These are phyloP conservation scores for Sphaerostilbella broomeana DNA, from an alignment of 2,329 filamentous ascomycete genomes.

Conservation along the genomic window DNA sequence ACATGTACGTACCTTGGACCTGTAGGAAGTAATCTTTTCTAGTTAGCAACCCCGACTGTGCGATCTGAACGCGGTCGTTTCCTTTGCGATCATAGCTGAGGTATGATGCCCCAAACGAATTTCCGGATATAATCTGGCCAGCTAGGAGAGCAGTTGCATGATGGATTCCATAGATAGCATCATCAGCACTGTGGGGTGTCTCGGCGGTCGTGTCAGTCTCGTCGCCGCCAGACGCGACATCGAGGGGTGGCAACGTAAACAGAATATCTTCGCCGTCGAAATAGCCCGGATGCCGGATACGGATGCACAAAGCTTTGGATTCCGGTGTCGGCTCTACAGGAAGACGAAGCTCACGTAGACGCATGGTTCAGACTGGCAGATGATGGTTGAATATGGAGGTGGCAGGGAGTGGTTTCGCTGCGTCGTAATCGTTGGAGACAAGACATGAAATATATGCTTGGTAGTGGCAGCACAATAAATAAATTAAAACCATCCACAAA, in stretches of 20 bases:
- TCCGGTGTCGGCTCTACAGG: neutral
- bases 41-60: neutral
- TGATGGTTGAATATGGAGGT: too few relatives aligned
- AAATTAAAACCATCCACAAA: too few relatives aligned
- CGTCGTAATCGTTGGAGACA: too few relatives aligned
- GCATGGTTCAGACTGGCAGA: too few relatives aligned
- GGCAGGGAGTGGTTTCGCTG: too few relatives aligned
- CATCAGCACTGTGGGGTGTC: too few relatives aligned
- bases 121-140: constrained; percentile 9
- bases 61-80: neutral
- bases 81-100: constrained; percentile 8
- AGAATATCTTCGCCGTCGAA: too few relatives aligned
- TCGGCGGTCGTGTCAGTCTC: neutral
- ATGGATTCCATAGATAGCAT: constrained; percentile 1
- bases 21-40: constrained; percentile 7
- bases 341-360: too few relatives aligned
- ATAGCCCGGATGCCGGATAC: neutral
- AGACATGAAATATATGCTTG: too few relatives aligned
- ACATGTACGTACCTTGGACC: constrained; percentile 2
- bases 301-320: neutral
- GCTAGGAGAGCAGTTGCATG: constrained; percentile 1
- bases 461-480: too few relatives aligned
- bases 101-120: constrained; percentile 7
- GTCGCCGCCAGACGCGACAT: neutral
- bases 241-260: neutral